A percentile compares a stretch with the other conserved stretches of the same genome.
Evolutionary conservation across 441 rosid genomes (phyloP).

Genomic region (Arabidopsis hybrid): DNA sequence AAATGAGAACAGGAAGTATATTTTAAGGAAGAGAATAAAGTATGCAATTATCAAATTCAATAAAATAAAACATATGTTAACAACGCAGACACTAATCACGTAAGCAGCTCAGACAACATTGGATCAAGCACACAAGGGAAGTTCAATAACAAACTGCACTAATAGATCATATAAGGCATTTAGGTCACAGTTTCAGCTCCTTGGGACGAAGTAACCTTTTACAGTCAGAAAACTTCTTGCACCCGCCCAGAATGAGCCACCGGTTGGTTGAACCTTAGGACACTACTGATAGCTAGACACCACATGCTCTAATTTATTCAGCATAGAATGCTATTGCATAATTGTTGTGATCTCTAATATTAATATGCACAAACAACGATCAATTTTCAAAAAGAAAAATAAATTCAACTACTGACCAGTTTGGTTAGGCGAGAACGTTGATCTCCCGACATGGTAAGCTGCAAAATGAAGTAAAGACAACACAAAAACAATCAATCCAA

Average conservation of each 20-base stretch:
- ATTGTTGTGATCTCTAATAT: slow-evolving; percentile 1
- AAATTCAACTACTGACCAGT: slow-evolving; percentile 70
- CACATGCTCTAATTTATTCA: slow-evolving; percentile 10
- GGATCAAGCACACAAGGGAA: slow-evolving; percentile 20
- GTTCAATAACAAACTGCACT: slow-evolving; percentile 17
- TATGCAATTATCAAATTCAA: slow-evolving; percentile 17
- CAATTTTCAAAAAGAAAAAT: not conserved
- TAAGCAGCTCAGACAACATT: slow-evolving; percentile 18
- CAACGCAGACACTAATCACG: slow-evolving; percentile 1
- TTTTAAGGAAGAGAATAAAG: not conserved
- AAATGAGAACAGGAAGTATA: slow-evolving; percentile 21
- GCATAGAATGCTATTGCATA: slow-evolving; percentile 5
- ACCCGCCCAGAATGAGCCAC: slow-evolving; percentile 11
- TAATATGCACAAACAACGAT: not conserved
- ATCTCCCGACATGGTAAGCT: slow-evolving; percentile 94
- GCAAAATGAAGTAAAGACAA: slow-evolving; percentile 46
- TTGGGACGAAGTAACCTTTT: slow-evolving; percentile 14
- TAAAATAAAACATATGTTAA: slow-evolving; percentile 3
- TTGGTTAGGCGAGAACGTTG: slow-evolving; percentile 83
- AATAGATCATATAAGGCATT: slow-evolving; percentile 26
- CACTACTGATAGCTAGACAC: slow-evolving; percentile 27
- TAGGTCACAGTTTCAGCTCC: slow-evolving; percentile 16
- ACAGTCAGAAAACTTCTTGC: not conserved
- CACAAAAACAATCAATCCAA: slow-evolving; percentile 25
- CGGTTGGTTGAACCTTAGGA: slow-evolving; percentile 12